Base-by-base conservation (phyloP, 768 basidiomycete genomes). In the Phaeotremella fagi region DNA sequence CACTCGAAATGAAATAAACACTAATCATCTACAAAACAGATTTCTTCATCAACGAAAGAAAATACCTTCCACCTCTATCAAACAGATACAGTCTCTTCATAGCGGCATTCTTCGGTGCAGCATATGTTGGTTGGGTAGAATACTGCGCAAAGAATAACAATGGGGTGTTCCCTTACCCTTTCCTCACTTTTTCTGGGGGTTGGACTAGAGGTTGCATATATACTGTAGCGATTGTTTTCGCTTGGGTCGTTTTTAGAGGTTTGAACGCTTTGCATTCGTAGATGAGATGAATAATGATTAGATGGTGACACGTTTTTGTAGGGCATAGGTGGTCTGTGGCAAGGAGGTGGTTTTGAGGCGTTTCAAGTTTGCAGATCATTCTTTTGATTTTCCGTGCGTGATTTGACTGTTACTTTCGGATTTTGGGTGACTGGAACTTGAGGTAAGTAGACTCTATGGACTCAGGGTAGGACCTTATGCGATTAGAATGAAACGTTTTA, bases 141-240 rank as follows among this genome's bases (percentile, higher is more conserved):
- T 80, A 82, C 58, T 85, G 82, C 56, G 83, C 83, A 0, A 73
- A 65, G 5, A 79, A 76, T 68, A 88, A 87, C 55, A 20, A 18
- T 18, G 81, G 81, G 4, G 68, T 64, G 2, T 87, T 88, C 76
- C 86, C 88, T 24, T 90, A 90, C 73, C 88, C 88, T 0, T 90
- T 90, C 76, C 77, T 90, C 53, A 86, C 83, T 0, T 60, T 83
- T 16, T 83, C 79, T 64, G 75, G 81, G 0, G 75, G 83, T 18
- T 58, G 64, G 6, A 73, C 78, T 26, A 80, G 87, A 14, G 57
- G 83, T 12, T 73, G 68, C 5, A 86, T 89, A 31, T 90, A 90
- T 73, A 64, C 67, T 28, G 78, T 73, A 4, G 78, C 81, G 1
- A 78, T 80, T 0, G 48, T 75, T 1, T 71, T 86, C 22, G 84